Conservation (phyloP, 106 monocot genomes). For the Triglochin maritima region DNA sequence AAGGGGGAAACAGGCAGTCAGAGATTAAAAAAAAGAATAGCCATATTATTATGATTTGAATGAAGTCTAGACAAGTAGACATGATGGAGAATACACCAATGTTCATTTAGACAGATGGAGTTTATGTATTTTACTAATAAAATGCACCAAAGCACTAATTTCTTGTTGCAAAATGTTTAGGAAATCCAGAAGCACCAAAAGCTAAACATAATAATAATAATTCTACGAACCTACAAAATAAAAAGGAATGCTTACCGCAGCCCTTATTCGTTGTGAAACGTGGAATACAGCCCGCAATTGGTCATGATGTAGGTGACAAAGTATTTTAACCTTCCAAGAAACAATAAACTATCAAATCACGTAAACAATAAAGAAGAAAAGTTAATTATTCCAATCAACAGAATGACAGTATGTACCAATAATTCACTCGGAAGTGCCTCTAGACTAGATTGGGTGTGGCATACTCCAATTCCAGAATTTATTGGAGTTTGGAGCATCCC, state of each 20-base stretch:
- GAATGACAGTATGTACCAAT: slow-evolving; percentile 35
- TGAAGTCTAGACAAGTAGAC: neutral
- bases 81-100: neutral
- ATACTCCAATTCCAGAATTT: slow-evolving; percentile 21
- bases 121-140: too few species aligned
- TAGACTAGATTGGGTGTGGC: slow-evolving; percentile 44
- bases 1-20: too few species aligned
- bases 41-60: too few species aligned
- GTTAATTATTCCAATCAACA: neutral
- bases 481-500: slow-evolving; percentile 49
- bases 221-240: neutral
- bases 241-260: slow-evolving; percentile 53
- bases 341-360: neutral
- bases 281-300: slow-evolving; percentile 80
- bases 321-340: slow-evolving; percentile 54
- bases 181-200: too few species aligned
- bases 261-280: slow-evolving; percentile 64
- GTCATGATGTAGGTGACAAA: slow-evolving; percentile 91
- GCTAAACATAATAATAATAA: neutral
- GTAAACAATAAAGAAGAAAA: neutral
- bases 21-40: too few species aligned
- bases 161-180: neutral
- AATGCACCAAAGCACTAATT: too few species aligned
- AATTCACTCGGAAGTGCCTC: slow-evolving; percentile 85
- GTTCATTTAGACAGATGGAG: neutral